These are phyloP conservation scores for Penicillium lividum DNA, from an alignment of 495 filamentous ascomycete species.

Conservation along the genomic window DNA sequence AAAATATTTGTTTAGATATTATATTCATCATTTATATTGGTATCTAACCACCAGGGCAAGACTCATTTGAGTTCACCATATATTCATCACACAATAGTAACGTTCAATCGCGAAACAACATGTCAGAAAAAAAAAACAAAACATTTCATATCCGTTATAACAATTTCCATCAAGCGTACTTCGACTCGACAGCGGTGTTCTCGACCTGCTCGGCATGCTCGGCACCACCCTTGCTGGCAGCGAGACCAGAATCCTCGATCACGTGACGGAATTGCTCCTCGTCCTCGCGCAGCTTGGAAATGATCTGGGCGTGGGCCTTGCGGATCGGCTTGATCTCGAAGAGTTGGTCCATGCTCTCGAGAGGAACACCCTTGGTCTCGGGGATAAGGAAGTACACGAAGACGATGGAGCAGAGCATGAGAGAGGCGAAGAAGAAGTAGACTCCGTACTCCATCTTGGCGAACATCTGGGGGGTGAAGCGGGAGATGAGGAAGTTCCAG, in stretches of 20 bases:
- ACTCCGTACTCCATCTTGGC: slow-evolving; percentile 66
- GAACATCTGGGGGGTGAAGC: slow-evolving; percentile 77
- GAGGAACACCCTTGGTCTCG: slow-evolving; percentile 61
- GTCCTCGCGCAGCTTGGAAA: slow-evolving; percentile 34
- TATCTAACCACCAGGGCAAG: neutral
- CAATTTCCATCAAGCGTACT: slow-evolving; percentile 21
- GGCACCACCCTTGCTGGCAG: slow-evolving; percentile 18
- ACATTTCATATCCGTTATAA: neutral
- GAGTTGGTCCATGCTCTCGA: slow-evolving; percentile 54
- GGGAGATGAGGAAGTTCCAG: slow-evolving; percentile 71
- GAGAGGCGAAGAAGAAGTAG: slow-evolving; percentile 74
- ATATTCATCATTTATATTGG: neutral
- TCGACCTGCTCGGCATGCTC: slow-evolving; percentile 26
- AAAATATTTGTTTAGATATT: neutral
- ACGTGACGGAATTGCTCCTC: slow-evolving; percentile 39
- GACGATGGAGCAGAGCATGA: slow-evolving; percentile 64
- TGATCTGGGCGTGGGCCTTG: slow-evolving; percentile 48
- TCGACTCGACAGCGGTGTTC: slow-evolving; percentile 12
- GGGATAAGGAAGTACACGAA: slow-evolving; percentile 69
- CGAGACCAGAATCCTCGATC: slow-evolving; percentile 34
- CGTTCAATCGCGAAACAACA: neutral
- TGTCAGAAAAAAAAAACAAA: neutral
- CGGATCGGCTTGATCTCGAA: slow-evolving; percentile 58
- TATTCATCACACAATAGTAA: neutral
- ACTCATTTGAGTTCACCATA: neutral